phyloP scores from a whole-genome alignment of 2,329 filamentous ascomycete species.

The Aspergillus costaricaensis region DNA sequence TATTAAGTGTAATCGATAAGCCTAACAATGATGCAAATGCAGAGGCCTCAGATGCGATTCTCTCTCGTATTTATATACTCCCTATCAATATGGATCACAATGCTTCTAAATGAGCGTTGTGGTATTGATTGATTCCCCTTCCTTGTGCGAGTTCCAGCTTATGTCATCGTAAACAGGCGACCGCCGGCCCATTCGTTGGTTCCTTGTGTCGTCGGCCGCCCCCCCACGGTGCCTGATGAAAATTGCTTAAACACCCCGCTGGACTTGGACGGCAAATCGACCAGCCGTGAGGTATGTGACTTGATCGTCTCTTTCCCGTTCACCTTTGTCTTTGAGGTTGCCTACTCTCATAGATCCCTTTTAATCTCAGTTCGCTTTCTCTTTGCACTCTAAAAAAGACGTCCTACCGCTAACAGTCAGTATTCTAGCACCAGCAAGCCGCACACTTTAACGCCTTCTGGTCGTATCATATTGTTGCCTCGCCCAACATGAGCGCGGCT shows the following conservation, averaged over 20 bases:
- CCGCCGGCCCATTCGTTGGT: constrained; percentile 16
- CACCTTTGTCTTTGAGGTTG: neutral
- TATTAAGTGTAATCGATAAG: neutral
- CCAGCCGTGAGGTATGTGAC: constrained; percentile 28
- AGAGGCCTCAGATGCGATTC: neutral
- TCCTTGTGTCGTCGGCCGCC: constrained; percentile 17
- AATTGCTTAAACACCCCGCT: constrained; percentile 36
- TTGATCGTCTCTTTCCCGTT: neutral
- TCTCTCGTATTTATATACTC: neutral
- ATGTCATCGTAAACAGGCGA: constrained; percentile 33
- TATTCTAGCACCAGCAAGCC: constrained; percentile 20
- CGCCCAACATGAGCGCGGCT: constrained; percentile 78
- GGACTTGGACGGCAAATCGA: constrained; percentile 29
- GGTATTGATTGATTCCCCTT: neutral
- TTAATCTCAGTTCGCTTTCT: neutral
- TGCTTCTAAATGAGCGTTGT: neutral
- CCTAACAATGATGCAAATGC: neutral
- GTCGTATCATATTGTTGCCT: constrained; percentile 30
- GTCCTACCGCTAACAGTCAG: constrained; percentile 4
- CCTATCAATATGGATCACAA: neutral
- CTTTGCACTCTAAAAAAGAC: neutral
- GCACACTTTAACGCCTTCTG: constrained; percentile 24
- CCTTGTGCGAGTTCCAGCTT: constrained; percentile 23
- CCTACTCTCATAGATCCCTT: neutral
- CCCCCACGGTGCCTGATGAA: constrained; percentile 41